These are phyloP conservation scores for Penicillium glabrum DNA, from an alignment of 2,329 filamentous ascomycete genomes.

Conservation along the genomic window DNA sequence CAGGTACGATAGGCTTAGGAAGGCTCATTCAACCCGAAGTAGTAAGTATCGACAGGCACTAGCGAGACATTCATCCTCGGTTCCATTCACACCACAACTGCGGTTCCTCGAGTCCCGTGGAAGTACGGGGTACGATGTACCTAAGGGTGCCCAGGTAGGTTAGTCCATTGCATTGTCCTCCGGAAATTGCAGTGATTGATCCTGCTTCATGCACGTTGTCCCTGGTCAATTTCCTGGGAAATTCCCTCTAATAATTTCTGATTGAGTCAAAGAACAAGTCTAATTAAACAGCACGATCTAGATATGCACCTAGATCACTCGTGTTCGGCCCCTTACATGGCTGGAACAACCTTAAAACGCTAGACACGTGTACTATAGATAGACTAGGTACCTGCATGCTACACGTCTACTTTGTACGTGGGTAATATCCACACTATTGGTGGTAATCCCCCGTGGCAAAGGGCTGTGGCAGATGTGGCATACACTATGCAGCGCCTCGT, in stretches of 20 bases:
- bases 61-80: not conserved
- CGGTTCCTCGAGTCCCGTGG: not conserved
- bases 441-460: not conserved
- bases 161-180: not conserved
- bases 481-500: not conserved
- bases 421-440: not conserved
- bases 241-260: not conserved
- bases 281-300: not conserved
- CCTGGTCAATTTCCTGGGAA: not conserved
- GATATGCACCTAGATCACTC: not conserved
- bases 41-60: constrained; percentile 21
- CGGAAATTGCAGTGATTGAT: not conserved
- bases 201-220: not conserved
- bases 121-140: not conserved
- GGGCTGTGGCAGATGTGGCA: not conserved
- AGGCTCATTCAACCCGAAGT: constrained; percentile 1
- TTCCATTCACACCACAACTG: not conserved
- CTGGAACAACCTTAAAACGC: not conserved
- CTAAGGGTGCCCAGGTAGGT: not conserved
- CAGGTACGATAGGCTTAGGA: not conserved
- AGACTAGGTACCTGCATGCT: not conserved
- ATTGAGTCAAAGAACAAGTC: not conserved
- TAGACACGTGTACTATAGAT: not conserved
- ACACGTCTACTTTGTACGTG: not conserved
- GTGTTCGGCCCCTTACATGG: not conserved